Evolutionary conservation across 352 stramenopile species (phyloP).

Genomic region (Pythium rhizo-oryzae): DNA sequence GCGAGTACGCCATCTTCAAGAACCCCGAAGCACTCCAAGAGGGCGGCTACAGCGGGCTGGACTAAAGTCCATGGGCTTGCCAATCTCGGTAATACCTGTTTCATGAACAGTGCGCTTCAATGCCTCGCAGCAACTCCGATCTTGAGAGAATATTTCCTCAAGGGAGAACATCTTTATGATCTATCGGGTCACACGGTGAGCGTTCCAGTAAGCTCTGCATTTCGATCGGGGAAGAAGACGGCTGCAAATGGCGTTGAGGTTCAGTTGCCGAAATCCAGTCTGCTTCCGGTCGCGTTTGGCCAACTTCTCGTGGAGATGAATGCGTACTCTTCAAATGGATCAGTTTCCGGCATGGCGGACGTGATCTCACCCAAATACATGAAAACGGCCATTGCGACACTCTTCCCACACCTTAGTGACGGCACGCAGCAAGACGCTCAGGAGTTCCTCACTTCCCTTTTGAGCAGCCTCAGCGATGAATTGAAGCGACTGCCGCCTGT

Average conservation of each 20-base stretch:
- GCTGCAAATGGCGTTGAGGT: constrained; percentile 38
- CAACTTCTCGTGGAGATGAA: constrained; percentile 72
- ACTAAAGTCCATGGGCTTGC: constrained; percentile 80
- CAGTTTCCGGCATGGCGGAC: constrained; percentile 32
- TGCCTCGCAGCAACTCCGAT: constrained; percentile 93
- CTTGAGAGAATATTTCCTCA: constrained; percentile 92
- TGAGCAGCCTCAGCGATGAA: constrained; percentile 94
- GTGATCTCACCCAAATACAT: constrained; percentile 71
- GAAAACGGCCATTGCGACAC: constrained; percentile 67
- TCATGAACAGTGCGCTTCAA: constrained; percentile 84
- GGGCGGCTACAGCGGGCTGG: constrained; percentile 51
- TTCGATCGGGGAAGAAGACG: constrained; percentile 2
- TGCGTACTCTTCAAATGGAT: constrained; percentile 30
- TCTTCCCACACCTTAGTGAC: constrained; percentile 91
- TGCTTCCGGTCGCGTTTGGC: constrained; percentile 66
- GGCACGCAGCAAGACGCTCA: constrained; percentile 96
- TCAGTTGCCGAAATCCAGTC: constrained; percentile 37
- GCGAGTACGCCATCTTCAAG: constrained; percentile 17
- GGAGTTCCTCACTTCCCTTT: constrained; percentile 92
- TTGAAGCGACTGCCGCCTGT: constrained; percentile 79
- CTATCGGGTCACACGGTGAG: constrained; percentile 33
- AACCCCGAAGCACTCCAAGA: constrained; percentile 18
- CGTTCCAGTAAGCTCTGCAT: not conserved
- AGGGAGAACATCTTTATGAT: constrained; percentile 85
- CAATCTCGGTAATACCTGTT: constrained; percentile 83